phyloP scores from a whole-genome alignment of 768 basidiomycete genomes.

The Chlorophyllum brunneum region DNA sequence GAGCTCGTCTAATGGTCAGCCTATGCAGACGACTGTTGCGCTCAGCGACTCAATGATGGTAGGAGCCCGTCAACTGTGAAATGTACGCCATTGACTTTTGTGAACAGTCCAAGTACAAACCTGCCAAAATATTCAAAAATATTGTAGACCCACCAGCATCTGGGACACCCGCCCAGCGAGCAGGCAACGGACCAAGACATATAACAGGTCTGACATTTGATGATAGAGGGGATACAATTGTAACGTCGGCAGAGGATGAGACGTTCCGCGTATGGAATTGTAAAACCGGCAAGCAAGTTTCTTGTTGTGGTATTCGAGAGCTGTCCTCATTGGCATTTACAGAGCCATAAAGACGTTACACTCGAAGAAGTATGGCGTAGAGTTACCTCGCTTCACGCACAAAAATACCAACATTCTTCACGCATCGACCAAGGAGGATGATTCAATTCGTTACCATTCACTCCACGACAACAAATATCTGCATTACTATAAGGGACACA shows the following conservation, averaged over 20 bases:
- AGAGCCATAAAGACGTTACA: constrained; percentile 76
- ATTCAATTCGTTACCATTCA: constrained; percentile 92
- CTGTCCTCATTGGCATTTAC: constrained; percentile 17
- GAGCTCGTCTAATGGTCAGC: constrained; percentile 9
- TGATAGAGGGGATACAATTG: constrained; percentile 79
- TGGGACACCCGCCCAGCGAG: constrained; percentile 29
- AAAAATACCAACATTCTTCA: constrained; percentile 81
- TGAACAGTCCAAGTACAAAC: constrained; percentile 69
- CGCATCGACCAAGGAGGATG: constrained; percentile 93
- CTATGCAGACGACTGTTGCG: constrained; percentile 29
- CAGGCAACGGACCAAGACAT: constrained; percentile 53
- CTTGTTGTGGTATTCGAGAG: constrained; percentile 18
- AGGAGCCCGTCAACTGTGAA: constrained; percentile 5
- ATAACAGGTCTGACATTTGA: constrained; percentile 91
- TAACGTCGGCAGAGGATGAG: constrained; percentile 92
- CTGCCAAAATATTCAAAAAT: constrained; percentile 83
- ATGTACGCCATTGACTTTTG: constrained; percentile 8
- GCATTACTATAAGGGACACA: constrained; percentile 95
- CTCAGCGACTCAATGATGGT: constrained; percentile 55
- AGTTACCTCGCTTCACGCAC: constrained; percentile 93
- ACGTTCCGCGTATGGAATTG: constrained; percentile 86
- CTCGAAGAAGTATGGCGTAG: constrained; percentile 97
- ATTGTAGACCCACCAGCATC: constrained; percentile 63
- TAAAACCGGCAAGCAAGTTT: constrained; percentile 89
- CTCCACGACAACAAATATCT: constrained; percentile 96